Conservation (phyloP, 2,329 filamentous ascomycete genomes). For the Aspergillus sp. region DNA sequence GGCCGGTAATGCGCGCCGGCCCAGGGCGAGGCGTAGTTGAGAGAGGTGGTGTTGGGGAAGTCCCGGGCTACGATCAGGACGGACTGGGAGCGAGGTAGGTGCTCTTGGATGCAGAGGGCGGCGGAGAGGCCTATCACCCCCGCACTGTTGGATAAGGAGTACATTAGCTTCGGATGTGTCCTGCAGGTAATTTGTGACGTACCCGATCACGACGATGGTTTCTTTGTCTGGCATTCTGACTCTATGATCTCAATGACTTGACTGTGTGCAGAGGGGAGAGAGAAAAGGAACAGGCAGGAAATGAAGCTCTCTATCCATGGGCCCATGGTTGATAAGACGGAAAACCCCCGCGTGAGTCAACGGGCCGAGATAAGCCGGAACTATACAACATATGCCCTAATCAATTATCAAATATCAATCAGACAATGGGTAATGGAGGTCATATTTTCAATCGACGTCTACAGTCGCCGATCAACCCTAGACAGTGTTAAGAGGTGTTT, state of each 20-base stretch:
- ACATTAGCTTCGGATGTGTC: not conserved
- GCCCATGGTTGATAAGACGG: not conserved
- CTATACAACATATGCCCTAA: no score
- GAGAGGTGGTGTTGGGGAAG: conserved; percentile 37
- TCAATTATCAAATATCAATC: no score
- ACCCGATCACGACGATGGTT: conserved; percentile 40
- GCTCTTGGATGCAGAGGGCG: conserved; percentile 33
- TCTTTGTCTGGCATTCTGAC: conserved; percentile 23
- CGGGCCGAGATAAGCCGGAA: not conserved
- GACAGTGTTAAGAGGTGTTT: no score
- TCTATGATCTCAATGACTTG: not conserved
- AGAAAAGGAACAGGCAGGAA: not conserved
- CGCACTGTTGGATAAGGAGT: conserved; percentile 24
- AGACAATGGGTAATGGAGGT: no score
- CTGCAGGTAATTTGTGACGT: conserved; percentile 1
- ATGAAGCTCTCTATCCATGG: not conserved
- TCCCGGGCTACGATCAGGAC: conserved; percentile 42
- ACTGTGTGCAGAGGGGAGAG: not conserved
- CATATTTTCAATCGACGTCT: no score
- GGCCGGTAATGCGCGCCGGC: conserved; percentile 49
- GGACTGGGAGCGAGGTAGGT: conserved; percentile 22
- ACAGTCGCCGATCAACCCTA: no score
- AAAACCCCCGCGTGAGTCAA: not conserved
- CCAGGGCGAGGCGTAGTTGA: conserved; percentile 47
- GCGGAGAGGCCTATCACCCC: conserved; percentile 40